Evolutionary conservation across 2,329 filamentous ascomycete genomes (phyloP), one percentile per base, ranked within the genome.

Genomic region (Trematosphaeria pertusa): DNA sequence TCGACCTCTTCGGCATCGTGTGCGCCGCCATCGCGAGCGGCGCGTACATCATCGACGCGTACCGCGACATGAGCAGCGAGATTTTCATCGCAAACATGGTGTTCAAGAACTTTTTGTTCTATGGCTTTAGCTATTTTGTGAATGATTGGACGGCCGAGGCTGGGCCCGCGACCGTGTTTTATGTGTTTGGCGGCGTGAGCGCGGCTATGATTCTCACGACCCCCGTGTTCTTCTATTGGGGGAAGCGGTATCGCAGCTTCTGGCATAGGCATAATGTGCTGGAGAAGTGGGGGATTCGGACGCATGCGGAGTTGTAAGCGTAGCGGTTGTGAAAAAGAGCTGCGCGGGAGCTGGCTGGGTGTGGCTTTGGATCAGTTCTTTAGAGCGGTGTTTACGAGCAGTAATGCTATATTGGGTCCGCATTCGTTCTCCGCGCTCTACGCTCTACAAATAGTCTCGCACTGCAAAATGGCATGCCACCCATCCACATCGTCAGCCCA

Each of bases 51-150:
- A 62, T 76, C 7, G 73, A 76, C 32, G 69, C 72, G 2, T 75
- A 66, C 55, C 59, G 73, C 21, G 68, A 71, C 42, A 73, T 75
- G 62, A 69, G 62, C 34, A 70, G 64, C 8, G 74, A 76, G 59
- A 67, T 75, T 19, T 76, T 77, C 59, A 75, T 77, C 46, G 66
- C 67, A 5, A 70, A 65, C 34, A 76, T 76, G 73, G 58, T 74
- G 18, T 62, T 75, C 51, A 77, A 76, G 64, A 76, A 77, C 50
- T 64, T 76, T 24, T 46, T 76, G n/a, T 72, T 75, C 42, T 76
- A 74, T 37, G 72, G 70, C 1, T 73, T 75, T 43, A 70, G 67
- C 8, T 74, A 74, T 37, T 75, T 76, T 42, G 68, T 75, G 14
- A 76, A 76, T 47, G 64, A 75, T 39, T 77, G 73, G 73, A 65